phyloP scores from a whole-genome alignment of 768 basidiomycete genomes.

The Lentinula detonsa region DNA sequence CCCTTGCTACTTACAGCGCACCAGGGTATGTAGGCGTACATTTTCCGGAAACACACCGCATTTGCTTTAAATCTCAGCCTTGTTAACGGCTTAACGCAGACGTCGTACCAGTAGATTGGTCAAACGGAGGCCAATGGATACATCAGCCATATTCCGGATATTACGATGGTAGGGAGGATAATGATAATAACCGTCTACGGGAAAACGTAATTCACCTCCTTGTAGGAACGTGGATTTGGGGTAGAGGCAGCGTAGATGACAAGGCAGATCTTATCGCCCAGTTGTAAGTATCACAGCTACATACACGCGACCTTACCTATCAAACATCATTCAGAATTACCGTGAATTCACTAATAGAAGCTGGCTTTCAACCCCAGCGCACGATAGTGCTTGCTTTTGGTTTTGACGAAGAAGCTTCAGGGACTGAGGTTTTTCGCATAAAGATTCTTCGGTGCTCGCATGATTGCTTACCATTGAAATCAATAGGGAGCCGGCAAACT shows the following conservation, averaged over 20 bases:
- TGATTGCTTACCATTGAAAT: not conserved
- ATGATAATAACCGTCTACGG: not conserved
- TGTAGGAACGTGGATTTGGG: constrained; percentile 39
- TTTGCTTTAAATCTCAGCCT: not conserved
- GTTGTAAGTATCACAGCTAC: constrained; percentile 8
- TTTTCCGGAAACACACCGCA: not conserved
- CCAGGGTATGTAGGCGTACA: constrained; percentile 18
- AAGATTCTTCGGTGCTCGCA: not conserved
- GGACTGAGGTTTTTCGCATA: constrained; percentile 20
- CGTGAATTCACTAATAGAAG: constrained; percentile 8
- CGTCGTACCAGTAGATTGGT: constrained; percentile 45
- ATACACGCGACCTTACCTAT: not conserved
- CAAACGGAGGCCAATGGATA: constrained; percentile 38
- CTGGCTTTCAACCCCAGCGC: constrained; percentile 15
- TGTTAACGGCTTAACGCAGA: constrained; percentile 22
- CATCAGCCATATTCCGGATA: constrained; percentile 45
- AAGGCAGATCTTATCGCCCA: constrained; percentile 42
- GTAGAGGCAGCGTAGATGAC: constrained; percentile 47
- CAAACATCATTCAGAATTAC: not conserved
- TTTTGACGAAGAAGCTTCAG: constrained; percentile 47
- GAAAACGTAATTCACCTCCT: not conserved
- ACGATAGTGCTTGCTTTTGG: constrained; percentile 23
- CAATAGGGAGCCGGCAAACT: constrained; percentile 36
- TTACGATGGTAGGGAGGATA: constrained; percentile 28
- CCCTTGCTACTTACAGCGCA: constrained; percentile 58